Base-by-base conservation (phyloP, 306 rosid genomes). In the Crataegus laevigata region DNA sequence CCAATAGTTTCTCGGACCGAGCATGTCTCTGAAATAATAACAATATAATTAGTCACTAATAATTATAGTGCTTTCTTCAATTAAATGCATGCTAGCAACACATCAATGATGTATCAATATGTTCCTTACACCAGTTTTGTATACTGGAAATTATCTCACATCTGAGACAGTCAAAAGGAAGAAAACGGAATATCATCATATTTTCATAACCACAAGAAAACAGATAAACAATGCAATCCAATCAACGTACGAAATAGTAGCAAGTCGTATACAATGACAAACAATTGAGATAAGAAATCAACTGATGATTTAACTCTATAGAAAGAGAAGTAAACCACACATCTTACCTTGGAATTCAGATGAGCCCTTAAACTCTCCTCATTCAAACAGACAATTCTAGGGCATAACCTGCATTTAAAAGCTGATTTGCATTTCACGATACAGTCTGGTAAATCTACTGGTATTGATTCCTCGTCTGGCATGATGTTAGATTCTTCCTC, bases 321-420 rank as follows among this genome's bases (percentile, higher is more conserved):
- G 52, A 76, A 40, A 74, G 58, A 80, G 52, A 82, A 72, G 22
- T 72, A 38, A 2, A 71, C 38, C 24, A 30, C 28, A n/a, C 60
- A 32, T 22, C 55, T 73, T 79, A 92, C 98, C 97, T 91, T 94
- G 80, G 98, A 94, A n/a, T 86, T 81, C 21, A 94, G 84, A 86
- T 94, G 98, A 81, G 88, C 85, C 82, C 79, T 87, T 86, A 94
- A 73, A 68, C 87, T 85, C 76, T 87, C 88, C 87, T 91, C 98
- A 57, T 87, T 85, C 84, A 94, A 85, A 78, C 97, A 94, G 75
- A 91, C 84, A 82, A 91, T 75, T 81, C 88, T 84, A 76, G 98
- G 98, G 81, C 98, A 94, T 67, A 94, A 63, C 91, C 84, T 90
- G 85, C 98, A 94, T 87, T 91, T 94, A 60, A 91, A 91, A 73